Conservation (phyloP, 2,329 filamentous ascomycete genomes). For the Sclerotiophoma versabilis region DNA sequence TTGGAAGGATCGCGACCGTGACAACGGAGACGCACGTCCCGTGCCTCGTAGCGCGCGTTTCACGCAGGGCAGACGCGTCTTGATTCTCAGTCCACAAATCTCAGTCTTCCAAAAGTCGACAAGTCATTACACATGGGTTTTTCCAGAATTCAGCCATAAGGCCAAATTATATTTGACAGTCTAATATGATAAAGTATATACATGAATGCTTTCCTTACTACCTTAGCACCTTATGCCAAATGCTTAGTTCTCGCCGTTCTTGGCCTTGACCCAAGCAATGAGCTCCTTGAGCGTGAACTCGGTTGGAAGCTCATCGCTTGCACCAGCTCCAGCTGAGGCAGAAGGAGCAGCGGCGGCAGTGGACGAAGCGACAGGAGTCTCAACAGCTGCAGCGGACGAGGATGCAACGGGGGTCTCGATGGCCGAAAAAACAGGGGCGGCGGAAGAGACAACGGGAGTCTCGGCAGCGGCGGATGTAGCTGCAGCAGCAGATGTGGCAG, state of each 20-base stretch:
- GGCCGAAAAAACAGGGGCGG: constrained; percentile 8
- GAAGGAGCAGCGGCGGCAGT: constrained; percentile 14
- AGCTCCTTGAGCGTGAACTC: constrained; percentile 38
- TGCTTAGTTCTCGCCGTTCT: constrained; percentile 20
- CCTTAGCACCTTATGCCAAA: not conserved
- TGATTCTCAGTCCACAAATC: not conserved
- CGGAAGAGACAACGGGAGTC: constrained; percentile 9
- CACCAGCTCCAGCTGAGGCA: constrained; percentile 18
- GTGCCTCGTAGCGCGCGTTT: too few relatives aligned
- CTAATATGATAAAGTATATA: constrained; percentile 18
- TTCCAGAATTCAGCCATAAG: too few relatives aligned
- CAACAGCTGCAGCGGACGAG: constrained; percentile 2
- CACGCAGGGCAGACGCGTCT: not conserved
- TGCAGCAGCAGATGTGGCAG: constrained; percentile 7
- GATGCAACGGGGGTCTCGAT: constrained; percentile 8
- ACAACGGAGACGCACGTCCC: not conserved
- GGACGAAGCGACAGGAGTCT: constrained; percentile 16
- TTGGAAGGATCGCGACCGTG: not conserved
- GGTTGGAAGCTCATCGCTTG: constrained; percentile 25
- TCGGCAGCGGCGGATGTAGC: constrained; percentile 1
- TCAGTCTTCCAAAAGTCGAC: too few relatives aligned
- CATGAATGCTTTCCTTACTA: constrained; percentile 16
- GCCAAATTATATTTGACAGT: too few relatives aligned
- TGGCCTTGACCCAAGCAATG: constrained; percentile 37
- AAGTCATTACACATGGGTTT: too few relatives aligned